Percentiles rank a stretch among this genome's conserved stretches.
These are phyloP conservation scores for Komagataea norvegica DNA, from an alignment of 1,139 yeast genomes.

Conservation along the genomic window DNA sequence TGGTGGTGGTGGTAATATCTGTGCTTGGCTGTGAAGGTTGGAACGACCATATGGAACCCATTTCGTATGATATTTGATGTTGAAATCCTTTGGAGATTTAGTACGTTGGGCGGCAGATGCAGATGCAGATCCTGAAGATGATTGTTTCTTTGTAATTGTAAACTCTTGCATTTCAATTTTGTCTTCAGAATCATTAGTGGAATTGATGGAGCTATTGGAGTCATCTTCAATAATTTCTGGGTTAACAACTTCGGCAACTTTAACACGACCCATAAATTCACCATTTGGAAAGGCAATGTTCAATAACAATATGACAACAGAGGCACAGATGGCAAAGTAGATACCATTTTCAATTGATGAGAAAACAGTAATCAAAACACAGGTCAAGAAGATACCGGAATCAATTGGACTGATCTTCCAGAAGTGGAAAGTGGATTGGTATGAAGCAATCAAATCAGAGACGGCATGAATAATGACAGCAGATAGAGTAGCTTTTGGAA, in stretches of 20 bases:
- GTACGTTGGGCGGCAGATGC: background rate
- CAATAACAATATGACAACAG: constrained; percentile 68
- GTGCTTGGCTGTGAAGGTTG: constrained; percentile 53
- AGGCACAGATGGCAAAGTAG: constrained; percentile 84
- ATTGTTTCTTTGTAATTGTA: background rate
- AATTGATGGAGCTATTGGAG: too few relatives aligned
- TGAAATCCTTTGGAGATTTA: constrained; percentile 20
- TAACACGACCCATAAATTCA: constrained; percentile 72
- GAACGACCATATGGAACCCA: constrained; percentile 76
- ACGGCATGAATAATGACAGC: constrained; percentile 97
- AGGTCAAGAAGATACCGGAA: constrained; percentile 67
- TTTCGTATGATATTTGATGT: constrained; percentile 49
- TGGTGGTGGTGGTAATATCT: constrained; percentile 76
- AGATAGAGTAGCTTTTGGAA: constrained; percentile 81
- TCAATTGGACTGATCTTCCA: constrained; percentile 78
- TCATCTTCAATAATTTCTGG: constrained; percentile 37
- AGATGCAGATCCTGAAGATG: constrained; percentile 12
- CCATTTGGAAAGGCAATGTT: constrained; percentile 80
- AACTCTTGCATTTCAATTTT: constrained; percentile 7
- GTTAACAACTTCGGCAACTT: constrained; percentile 63
- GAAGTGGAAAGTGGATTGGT: constrained; percentile 65
- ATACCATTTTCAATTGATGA: constrained; percentile 83
- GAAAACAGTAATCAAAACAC: constrained; percentile 76
- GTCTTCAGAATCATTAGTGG: constrained; percentile 2
- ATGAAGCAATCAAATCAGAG: constrained; percentile 74